A percentile compares a stretch with the other conserved stretches of the same genome.
phyloP scores from a whole-genome alignment of 345 rosid genomes.

The Heritiera littoralis region DNA sequence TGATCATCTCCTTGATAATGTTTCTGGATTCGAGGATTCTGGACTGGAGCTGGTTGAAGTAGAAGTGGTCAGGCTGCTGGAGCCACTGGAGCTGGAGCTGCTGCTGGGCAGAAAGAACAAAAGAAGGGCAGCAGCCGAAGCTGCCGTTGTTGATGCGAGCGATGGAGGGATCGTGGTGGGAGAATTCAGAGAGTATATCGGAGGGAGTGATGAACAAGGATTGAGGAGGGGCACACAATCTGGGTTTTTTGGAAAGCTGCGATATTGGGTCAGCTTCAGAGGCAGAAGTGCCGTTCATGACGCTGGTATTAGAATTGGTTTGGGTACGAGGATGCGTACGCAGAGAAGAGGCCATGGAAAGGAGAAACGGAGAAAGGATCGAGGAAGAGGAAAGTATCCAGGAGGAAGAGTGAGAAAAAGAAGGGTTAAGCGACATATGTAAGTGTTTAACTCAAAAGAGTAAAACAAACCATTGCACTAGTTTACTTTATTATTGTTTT shows the following conservation, averaged over 20 bases:
- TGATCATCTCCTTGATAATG: slow-evolving; percentile 52
- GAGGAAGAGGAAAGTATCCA: background rate
- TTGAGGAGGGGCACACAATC: slow-evolving; percentile 12
- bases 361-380: background rate
- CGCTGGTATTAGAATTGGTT: slow-evolving; percentile 24
- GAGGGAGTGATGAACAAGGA: slow-evolving; percentile 34
- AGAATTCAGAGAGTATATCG: slow-evolving; percentile 67
- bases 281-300: slow-evolving; percentile 31
- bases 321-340: slow-evolving; percentile 21
- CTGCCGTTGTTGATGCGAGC: slow-evolving; percentile 92
- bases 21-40: slow-evolving; percentile 58
- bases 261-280: background rate
- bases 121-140: slow-evolving; percentile 81
- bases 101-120: slow-evolving; percentile 62
- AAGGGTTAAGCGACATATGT: slow-evolving; percentile 21
- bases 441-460: background rate
- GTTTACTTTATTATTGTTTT: too few relatives aligned
- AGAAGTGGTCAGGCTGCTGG: slow-evolving; percentile 78
- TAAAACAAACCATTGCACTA: background rate
- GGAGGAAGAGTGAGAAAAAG: slow-evolving; percentile 2
- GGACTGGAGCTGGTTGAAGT: slow-evolving; percentile 55
- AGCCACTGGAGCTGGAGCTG: slow-evolving; percentile 68
- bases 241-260: slow-evolving; percentile 45
- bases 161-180: slow-evolving; percentile 67
- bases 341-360: slow-evolving; percentile 37